A percentile compares a stretch with the other conserved stretches of the same genome.
Evolutionary conservation across 148 eudicot genomes (phyloP).

Genomic region (Bassia scoparia): DNA sequence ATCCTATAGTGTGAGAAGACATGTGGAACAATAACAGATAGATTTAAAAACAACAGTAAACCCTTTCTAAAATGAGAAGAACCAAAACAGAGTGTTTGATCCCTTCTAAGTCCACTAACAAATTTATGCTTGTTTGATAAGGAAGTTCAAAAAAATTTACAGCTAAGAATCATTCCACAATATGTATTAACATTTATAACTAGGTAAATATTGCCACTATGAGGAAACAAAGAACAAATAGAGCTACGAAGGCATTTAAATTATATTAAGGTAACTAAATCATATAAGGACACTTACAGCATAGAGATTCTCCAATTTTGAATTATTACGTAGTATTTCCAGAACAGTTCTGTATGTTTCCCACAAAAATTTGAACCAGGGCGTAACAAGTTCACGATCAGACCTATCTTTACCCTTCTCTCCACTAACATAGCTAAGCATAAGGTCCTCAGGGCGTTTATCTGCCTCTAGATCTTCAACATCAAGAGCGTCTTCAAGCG

Average conservation of each 20-base stretch:
- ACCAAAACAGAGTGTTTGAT: no score
- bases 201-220: no score
- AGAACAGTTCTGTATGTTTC: slow-evolving; percentile 87
- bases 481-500: slow-evolving; percentile 87
- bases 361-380: slow-evolving; percentile 94
- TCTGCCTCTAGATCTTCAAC: slow-evolving; percentile 93
- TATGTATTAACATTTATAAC: no score
- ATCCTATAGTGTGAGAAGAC: no score
- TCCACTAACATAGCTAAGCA: slow-evolving; percentile 93
- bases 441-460: slow-evolving; percentile 89
- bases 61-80: no score
- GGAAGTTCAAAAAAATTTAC: no score
- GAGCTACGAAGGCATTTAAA: neutral
- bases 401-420: slow-evolving; percentile 95
- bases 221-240: neutral
- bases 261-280: no score
- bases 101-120: no score
- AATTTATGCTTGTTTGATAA: no score
- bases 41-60: no score
- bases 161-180: no score
- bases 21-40: no score
- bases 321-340: slow-evolving; percentile 84
- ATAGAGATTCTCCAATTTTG: slow-evolving; percentile 76
- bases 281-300: slow-evolving; percentile 44
- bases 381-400: slow-evolving; percentile 91